Evolutionary conservation across 306 rosid species (phyloP), one percentile per base, ranked within the genome.

Genomic region (Castanea mollissima): DNA sequence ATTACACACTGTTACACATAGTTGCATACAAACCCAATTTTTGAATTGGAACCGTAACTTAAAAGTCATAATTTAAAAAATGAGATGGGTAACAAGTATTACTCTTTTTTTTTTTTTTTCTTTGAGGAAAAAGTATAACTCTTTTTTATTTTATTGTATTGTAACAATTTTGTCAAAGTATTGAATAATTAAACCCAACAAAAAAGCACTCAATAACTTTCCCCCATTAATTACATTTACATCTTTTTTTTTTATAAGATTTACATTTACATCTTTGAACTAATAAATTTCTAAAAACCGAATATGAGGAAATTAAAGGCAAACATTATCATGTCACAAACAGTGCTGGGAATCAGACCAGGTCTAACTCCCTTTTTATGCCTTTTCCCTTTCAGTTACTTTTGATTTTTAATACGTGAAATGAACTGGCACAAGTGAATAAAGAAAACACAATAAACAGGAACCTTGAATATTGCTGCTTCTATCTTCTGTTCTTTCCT

Each of bases 381-480:
- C 58, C 69, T 44, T 81, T 76, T 84, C 55, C 38, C 56, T 72
- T 54, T 41, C 32, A 3, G 57, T 55, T 63, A 21, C 78, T 69
- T 74, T 62, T 23, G 27, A 63, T 59, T 81, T 77, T 80, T 82
- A 73, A 81, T 77, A 58, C 55, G 65, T 41, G 23, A 27, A 73
- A 85, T 88, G 89, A 88, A 85, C 91, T 85, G 93, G 74, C 95
- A 85, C 55, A 81, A 69, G 68, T 32, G 52, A 73, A 44, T 87
- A 76, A 76, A 85, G 74, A 83, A 68, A 78, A 78, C 32, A 64
- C 4, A 38, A 68, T 10, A 9, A 27, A 64, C 16, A 14, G 14
- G 32, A 20, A 41, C 81, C 71, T 80, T 78, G 69, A 71, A 71
- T 56, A 82, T 86, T 80, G 80, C 83, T 70, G 80, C 80, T 76